A percentile compares a stretch with the other conserved stretches of the same genome.
These are phyloP conservation scores for Colletotrichum plurivorum DNA, from an alignment of 2,329 filamentous ascomycete genomes.

Conservation along the genomic window DNA sequence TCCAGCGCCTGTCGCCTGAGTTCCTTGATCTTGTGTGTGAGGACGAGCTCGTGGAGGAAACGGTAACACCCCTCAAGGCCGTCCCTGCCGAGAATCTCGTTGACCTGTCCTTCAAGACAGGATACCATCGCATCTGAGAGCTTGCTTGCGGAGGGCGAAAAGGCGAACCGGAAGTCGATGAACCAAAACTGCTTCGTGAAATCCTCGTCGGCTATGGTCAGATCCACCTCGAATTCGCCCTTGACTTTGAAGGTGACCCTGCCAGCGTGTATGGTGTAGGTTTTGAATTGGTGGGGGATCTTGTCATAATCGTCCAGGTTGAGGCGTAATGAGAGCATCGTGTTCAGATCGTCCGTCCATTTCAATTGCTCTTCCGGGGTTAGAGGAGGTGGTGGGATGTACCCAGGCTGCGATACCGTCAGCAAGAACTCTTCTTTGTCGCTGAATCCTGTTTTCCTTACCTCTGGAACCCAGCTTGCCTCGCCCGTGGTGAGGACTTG, in stretches of 20 bases:
- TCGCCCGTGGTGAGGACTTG: slow-evolving; percentile 86
- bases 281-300: slow-evolving; percentile 80
- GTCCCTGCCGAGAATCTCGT: slow-evolving; percentile 77
- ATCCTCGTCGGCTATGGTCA: slow-evolving; percentile 91
- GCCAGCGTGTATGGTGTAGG: slow-evolving; percentile 86
- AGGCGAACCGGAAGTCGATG: slow-evolving; percentile 90
- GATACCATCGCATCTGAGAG: slow-evolving; percentile 75
- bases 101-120: slow-evolving; percentile 79
- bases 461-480: slow-evolving; percentile 84
- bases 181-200: slow-evolving; percentile 90
- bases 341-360: slow-evolving; percentile 86
- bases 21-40: slow-evolving; percentile 92
- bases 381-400: slow-evolving; percentile 80
- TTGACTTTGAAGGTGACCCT: slow-evolving; percentile 88
- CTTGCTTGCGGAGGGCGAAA: slow-evolving; percentile 75
- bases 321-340: slow-evolving; percentile 84
- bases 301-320: slow-evolving; percentile 86
- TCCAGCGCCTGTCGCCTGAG: slow-evolving; percentile 82
- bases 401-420: slow-evolving; percentile 71
- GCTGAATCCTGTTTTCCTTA: slow-evolving; percentile 54
- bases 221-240: slow-evolving; percentile 91
- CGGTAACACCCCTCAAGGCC: slow-evolving; percentile 87
- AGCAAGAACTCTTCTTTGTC: neutral
- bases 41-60: slow-evolving; percentile 86
- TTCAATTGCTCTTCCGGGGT: slow-evolving; percentile 80